phyloP scores from a whole-genome alignment of 139 green algal species.

The Nannochloris sp. region DNA sequence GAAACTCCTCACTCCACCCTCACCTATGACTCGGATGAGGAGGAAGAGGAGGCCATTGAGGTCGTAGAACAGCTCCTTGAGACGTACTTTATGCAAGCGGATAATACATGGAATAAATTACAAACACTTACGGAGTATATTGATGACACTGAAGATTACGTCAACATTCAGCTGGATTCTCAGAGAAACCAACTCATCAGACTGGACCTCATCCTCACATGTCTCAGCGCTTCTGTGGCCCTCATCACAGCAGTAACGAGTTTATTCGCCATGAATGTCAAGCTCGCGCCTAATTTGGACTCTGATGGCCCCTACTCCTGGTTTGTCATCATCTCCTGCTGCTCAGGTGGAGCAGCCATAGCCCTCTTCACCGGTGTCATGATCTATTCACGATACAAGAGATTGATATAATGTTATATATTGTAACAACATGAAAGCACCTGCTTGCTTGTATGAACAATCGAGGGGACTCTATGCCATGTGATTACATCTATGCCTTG shows the following conservation, averaged over 20 bases:
- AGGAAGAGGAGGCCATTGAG: conserved; percentile 40
- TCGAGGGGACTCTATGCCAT: neutral
- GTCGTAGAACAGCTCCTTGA: conserved; percentile 72
- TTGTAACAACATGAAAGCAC: neutral
- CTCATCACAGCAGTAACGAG: conserved; percentile 59
- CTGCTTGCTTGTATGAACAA: too few species aligned
- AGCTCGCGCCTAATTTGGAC: conserved; percentile 2
- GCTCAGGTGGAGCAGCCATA: conserved; percentile 5
- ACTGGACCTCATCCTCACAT: conserved; percentile 79
- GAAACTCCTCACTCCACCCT: conserved; percentile 4
- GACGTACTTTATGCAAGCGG: conserved; percentile 52
- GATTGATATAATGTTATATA: conserved; percentile 10
- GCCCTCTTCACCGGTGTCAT: conserved; percentile 18
- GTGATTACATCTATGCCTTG: neutral
- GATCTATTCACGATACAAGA: conserved; percentile 22
- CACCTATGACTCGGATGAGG: conserved; percentile 7
- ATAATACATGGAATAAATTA: conserved; percentile 62
- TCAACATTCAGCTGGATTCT: conserved; percentile 89
- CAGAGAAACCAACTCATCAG: conserved; percentile 73
- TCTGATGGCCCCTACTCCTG: conserved; percentile 14
- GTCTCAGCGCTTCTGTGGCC: conserved; percentile 60
- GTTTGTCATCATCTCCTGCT: conserved; percentile 20
- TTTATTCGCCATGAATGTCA: conserved; percentile 97
- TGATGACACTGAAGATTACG: conserved; percentile 92
- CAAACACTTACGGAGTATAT: conserved; percentile 82